These are phyloP conservation scores for Neocucurbitaria cava DNA, from an alignment of 2,329 filamentous ascomycete species.

Conservation along the genomic window DNA sequence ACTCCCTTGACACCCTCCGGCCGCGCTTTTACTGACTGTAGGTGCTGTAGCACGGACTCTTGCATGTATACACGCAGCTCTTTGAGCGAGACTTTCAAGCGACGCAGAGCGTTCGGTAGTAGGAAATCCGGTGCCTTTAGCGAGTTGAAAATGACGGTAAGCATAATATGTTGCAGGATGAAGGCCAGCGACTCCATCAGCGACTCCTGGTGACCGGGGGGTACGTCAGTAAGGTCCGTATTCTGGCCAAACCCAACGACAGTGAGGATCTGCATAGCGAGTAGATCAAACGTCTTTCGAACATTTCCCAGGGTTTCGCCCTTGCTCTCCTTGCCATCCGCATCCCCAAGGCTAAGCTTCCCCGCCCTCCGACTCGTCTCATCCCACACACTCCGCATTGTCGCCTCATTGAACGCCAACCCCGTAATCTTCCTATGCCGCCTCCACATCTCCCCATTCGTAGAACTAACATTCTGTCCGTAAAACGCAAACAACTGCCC, in stretches of 20 bases:
- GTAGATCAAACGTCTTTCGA: slow-evolving; percentile 11
- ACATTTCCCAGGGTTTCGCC: slow-evolving; percentile 2
- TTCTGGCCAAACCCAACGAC: slow-evolving; percentile 22
- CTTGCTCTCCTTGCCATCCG: slow-evolving; percentile 4
- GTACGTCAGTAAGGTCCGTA: slow-evolving; percentile 5
- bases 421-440: slow-evolving; percentile 28
- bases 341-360: slow-evolving; percentile 1
- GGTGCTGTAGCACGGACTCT: slow-evolving; percentile 19
- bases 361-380: slow-evolving; percentile 10
- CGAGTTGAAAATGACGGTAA: slow-evolving; percentile 19
- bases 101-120: slow-evolving; percentile 13
- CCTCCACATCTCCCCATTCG: slow-evolving; percentile 28
- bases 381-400: slow-evolving; percentile 18
- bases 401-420: slow-evolving; percentile 23
- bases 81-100: slow-evolving; percentile 15
- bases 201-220: slow-evolving; percentile 17
- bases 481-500: slow-evolving; percentile 23
- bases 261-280: slow-evolving; percentile 25
- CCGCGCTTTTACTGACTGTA: slow-evolving; percentile 14
- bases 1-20: slow-evolving; percentile 1
- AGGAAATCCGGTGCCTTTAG: slow-evolving; percentile 20
- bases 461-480: slow-evolving; percentile 24
- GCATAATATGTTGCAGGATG: slow-evolving; percentile 21
- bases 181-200: slow-evolving; percentile 24
- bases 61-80: slow-evolving; percentile 26